Percentiles rank a stretch among this genome's conserved stretches.
phyloP scores from a whole-genome alignment of 495 filamentous ascomycete genomes.

The Cercophora newfieldiana region DNA sequence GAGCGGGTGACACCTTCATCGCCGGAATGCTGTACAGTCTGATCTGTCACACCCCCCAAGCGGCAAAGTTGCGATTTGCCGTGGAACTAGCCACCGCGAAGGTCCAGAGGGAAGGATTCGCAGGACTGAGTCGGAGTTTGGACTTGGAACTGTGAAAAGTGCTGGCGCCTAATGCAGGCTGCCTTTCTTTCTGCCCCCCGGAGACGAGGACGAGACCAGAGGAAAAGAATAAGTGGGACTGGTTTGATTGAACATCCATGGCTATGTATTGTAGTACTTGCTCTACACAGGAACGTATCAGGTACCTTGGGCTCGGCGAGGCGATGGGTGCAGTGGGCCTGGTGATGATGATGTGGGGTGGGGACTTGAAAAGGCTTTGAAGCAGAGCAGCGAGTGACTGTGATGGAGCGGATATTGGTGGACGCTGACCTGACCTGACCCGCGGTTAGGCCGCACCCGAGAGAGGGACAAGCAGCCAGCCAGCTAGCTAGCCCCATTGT shows the following conservation, averaged over 20 bases:
- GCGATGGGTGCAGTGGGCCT: constrained; percentile 6
- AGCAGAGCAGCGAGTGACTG: background rate
- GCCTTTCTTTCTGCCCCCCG: background rate
- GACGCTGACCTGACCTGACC: background rate
- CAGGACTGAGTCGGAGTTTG: constrained; percentile 41
- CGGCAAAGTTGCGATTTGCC: constrained; percentile 58
- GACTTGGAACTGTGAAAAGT: background rate
- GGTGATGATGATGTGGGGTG: constrained; percentile 14
- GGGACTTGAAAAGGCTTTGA: background rate
- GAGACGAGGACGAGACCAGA: background rate
- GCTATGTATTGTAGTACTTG: too few relatives aligned
- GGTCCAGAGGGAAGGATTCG: constrained; percentile 65
- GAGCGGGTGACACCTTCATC: constrained; percentile 75
- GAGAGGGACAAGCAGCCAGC: background rate
- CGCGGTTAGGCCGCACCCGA: constrained; percentile 6
- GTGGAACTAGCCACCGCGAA: constrained; percentile 68
- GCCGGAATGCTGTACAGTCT: constrained; percentile 68
- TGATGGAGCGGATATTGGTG: background rate
- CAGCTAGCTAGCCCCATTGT: too few relatives aligned
- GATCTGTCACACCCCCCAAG: constrained; percentile 45
- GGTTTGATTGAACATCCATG: too few relatives aligned
- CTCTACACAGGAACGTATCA: background rate
- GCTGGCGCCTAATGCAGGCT: constrained; percentile 8
- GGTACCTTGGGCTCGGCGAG: constrained; percentile 10
- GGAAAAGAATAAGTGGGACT: background rate